Evolutionary conservation across 2,329 filamentous ascomycete species (phyloP), one percentile per base, ranked within the genome.

Genomic region (Verticillium zaregamsianum): DNA sequence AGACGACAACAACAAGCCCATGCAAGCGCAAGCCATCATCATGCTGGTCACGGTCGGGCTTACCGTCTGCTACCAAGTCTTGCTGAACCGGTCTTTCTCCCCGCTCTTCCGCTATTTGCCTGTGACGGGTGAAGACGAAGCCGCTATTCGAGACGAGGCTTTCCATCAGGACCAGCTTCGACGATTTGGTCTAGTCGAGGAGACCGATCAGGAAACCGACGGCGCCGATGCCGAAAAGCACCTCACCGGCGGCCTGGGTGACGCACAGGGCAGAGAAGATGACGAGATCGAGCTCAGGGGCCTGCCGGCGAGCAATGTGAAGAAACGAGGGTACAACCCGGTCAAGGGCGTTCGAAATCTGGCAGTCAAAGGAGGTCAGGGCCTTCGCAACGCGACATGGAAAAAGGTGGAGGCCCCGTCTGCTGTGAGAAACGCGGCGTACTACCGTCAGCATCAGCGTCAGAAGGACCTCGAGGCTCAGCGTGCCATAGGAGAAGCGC

Each of bases 81-180:
- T 96, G 1, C 81, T 98, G 59, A 97, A 97, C 73, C 79, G 81
- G 60, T 90, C 93, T 0, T 98, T 99, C 68, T 86, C 86, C 0
- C 94, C 95, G 3, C 82, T 99, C 11, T 89, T 96, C 72, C 86
- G 90, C 45, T 97, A 97, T 70, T 80, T 99, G 3, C 95, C 95
- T 0, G 96, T 98, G 66, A 98, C 94, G 0, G 87, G 98, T 61
- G 95, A 99, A 73, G 95, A 98, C 66, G 94, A 97, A 71, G 95
- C 95, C 3, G 91, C 95, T 0, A 79, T 91, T n/a, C 89, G 94
- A 7, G 95, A 99, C 67, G 87, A 94, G 70, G 91, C 90, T 45
- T 99, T 98, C 71, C 89, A 92, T 68, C 83, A 90, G 56, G 89
- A 89, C 3, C 92, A 96, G 72, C 87, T 89, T 62, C 81, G 81